Percentiles rank a stretch among this genome's conserved stretches.
Conservation (phyloP, 257 asterid genomes). For the Nicotiana obtusifolia region DNA sequence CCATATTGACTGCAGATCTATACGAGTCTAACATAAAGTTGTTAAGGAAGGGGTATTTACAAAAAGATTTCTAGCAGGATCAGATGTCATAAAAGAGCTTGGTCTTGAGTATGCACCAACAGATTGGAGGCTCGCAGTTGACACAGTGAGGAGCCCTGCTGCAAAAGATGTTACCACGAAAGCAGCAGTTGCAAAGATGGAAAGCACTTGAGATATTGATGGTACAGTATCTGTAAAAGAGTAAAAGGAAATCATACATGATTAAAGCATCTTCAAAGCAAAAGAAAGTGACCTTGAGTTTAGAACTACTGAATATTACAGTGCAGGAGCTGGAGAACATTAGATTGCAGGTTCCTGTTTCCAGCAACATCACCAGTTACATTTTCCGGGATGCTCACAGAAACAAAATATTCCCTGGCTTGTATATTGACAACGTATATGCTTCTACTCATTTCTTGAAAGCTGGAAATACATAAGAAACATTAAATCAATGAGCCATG, state of each 20-base stretch:
- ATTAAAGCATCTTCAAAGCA: background rate
- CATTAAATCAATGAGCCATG: background rate
- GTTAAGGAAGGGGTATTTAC: slow-evolving; percentile 40
- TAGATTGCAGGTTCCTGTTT: slow-evolving; percentile 62
- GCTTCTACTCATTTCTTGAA: slow-evolving; percentile 53
- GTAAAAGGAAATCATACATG: background rate
- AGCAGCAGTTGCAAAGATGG: slow-evolving; percentile 59
- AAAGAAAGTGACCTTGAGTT: background rate
- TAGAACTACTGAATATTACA: slow-evolving; percentile 42
- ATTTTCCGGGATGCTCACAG: slow-evolving; percentile 69
- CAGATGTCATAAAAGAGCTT: slow-evolving; percentile 40
- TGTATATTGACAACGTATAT: slow-evolving; percentile 40
- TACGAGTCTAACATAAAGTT: background rate
- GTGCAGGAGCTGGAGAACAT: slow-evolving; percentile 69
- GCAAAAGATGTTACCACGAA: slow-evolving; percentile 60
- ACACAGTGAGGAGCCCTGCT: slow-evolving; percentile 68
- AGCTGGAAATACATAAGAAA: slow-evolving; percentile 37
- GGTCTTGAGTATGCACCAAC: slow-evolving; percentile 61
- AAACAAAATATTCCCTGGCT: slow-evolving; percentile 41
- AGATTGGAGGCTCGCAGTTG: slow-evolving; percentile 72
- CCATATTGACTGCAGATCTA: background rate
- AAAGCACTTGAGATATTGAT: slow-evolving; percentile 47
- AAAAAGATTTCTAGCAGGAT: slow-evolving; percentile 74
- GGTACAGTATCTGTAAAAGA: slow-evolving; percentile 69
- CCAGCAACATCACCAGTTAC: slow-evolving; percentile 83